Percentiles rank a stretch among this genome's conserved stretches.
Evolutionary conservation across 306 rosid genomes (phyloP).

Genomic region (Luffa acutangula): DNA sequence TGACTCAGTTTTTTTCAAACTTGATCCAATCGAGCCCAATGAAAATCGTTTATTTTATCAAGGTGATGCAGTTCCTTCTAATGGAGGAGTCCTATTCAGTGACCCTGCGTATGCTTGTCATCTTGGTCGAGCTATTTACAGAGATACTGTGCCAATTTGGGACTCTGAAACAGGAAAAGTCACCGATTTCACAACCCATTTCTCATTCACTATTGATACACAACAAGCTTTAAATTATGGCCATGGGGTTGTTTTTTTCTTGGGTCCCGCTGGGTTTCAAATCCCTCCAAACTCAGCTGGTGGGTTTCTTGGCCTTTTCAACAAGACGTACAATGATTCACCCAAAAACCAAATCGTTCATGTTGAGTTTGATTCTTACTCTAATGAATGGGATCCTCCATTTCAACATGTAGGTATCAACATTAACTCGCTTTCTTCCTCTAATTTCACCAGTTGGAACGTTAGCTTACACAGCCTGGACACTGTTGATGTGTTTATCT

Average conservation of each 20-base stretch:
- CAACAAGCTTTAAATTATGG: background rate
- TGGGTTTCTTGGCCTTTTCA: constrained; percentile 3
- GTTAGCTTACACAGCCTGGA: background rate
- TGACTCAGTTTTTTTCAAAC: background rate
- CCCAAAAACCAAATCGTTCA: background rate
- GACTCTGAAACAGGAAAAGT: background rate
- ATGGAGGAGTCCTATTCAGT: background rate
- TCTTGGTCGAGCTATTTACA: background rate
- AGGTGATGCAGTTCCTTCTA: background rate
- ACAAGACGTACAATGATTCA: background rate
- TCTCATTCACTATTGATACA: background rate
- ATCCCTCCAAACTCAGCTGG: constrained; percentile 4
- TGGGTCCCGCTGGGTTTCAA: background rate
- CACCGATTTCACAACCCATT: constrained; percentile 1
- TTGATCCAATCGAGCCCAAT: background rate
- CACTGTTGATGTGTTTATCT: background rate
- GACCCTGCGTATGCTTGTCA: background rate
- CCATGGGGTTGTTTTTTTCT: background rate
- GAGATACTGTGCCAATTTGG: background rate
- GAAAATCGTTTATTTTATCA: background rate
- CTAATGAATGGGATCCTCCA: background rate
- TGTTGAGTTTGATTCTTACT: background rate
- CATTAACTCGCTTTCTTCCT: background rate
- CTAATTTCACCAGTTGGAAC: background rate
- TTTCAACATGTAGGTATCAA: background rate